phyloP scores from a whole-genome alignment of 2,329 filamentous ascomycete genomes.

The Ilyonectria sp. region DNA sequence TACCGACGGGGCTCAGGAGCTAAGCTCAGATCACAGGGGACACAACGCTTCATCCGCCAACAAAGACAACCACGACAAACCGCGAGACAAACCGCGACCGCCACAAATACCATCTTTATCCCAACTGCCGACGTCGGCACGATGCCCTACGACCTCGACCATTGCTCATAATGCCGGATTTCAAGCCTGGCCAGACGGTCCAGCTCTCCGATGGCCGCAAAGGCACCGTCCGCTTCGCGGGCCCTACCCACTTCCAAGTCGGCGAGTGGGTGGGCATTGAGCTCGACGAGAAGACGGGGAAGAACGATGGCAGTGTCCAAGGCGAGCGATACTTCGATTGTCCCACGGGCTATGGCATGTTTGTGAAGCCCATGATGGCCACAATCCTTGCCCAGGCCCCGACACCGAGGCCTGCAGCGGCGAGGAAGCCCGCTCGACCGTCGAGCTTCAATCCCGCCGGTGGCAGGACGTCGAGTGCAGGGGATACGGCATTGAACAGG shows the following conservation, averaged over 20 bases:
- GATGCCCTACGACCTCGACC: constrained; percentile 50
- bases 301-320: constrained; percentile 94
- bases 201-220: constrained; percentile 84
- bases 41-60: constrained; percentile 20
- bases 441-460: constrained; percentile 64
- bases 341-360: constrained; percentile 83
- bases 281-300: constrained; percentile 84
- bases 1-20: constrained; percentile 39
- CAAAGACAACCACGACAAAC: constrained; percentile 18
- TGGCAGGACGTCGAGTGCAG: constrained; percentile 57
- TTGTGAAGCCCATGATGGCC: constrained; percentile 82
- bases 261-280: constrained; percentile 94
- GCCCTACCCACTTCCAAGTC: constrained; percentile 82
- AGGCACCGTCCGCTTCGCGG: constrained; percentile 85
- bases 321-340: constrained; percentile 93
- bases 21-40: constrained; percentile 18
- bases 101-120: constrained; percentile 12
- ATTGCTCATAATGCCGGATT: constrained; percentile 64
- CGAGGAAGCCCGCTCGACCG: constrained; percentile 61
- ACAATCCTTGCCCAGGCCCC: constrained; percentile 69
- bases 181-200: constrained; percentile 80
- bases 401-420: constrained; percentile 54
- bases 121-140: constrained; percentile 42
- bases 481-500: constrained; percentile 70
- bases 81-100: constrained; percentile 8